Evolutionary conservation across 2,329 filamentous ascomycete species (phyloP), one percentile per base, ranked within the genome.

Genomic region (Neoscytalidium dimidiatum): DNA sequence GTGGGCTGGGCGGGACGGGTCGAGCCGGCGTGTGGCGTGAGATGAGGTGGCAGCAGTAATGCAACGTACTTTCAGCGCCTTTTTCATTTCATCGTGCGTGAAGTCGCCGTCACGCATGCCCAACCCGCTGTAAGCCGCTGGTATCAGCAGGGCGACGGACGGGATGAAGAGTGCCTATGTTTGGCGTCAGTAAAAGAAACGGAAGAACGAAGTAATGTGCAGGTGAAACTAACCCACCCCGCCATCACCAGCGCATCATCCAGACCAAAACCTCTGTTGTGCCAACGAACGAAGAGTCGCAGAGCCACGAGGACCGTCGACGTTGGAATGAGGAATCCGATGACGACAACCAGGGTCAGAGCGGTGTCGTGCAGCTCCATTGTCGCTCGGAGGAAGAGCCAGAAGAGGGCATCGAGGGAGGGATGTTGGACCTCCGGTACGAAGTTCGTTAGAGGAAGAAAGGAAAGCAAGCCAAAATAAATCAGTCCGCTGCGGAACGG

Each of bases 1-100:
- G 19, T 64, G 58, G 6, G 79, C 80, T 1, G 79, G 80, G 31
- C 82, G 80, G 72, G 83, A 82, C 1, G 82, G 80, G 38, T 41
- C 11, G 6, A 41, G 7, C 3, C n/a, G n/a, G n/a, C n/a, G n/a
- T 1, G 38, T 14, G 38, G 5, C 38, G 3, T 33, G 31, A 33
- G 31, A 33, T 6, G 31, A 33, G 31, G 6, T 33, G 5, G 31
- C 31, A 33, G 31, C n/a, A n/a, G 31, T 33, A n/a, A 78, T 71
- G 64, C 78, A 75, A 7, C 76, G 79, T 76, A 61, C 73, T 73
- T 28, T 60, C 23, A 28, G n/a, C 3, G 29, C 29, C 11, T 14
- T 35, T 8, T 19, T 35, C 17, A 3, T 33, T 14, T 33, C 19
- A 14, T 23, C 21, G 8, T 11, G 17, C 1, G 23, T 41, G 60